Evolutionary conservation across 2,329 filamentous ascomycete species (phyloP).

Genomic region (Ceratocystis albifundus): DNA sequence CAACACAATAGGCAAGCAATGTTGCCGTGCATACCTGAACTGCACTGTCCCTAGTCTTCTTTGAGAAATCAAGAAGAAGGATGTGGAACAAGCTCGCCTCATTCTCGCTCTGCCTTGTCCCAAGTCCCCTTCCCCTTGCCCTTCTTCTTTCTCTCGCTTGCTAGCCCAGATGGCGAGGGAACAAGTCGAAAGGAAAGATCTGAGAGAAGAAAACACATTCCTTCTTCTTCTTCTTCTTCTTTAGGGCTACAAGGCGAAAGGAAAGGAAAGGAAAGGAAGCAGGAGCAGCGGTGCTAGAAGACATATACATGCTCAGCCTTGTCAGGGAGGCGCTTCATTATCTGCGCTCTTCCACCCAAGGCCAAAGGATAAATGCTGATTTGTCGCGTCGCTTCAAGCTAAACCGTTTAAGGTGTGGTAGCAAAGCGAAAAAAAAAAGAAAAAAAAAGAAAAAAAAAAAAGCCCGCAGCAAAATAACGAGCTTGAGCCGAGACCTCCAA

Average conservation of each 20-base stretch:
- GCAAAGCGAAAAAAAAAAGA: no score
- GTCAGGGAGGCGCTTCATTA: no score
- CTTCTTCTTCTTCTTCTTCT: no score
- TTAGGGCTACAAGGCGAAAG: not conserved
- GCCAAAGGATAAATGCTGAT: no score
- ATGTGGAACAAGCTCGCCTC: not conserved
- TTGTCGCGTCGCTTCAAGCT: no score
- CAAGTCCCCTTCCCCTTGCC: not conserved
- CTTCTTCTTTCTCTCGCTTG: not conserved
- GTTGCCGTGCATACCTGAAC: not conserved
- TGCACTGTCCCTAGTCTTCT: not conserved
- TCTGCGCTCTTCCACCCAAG: no score
- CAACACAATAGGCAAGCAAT: not conserved
- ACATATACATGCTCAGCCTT: no score
- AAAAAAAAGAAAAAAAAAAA: no score
- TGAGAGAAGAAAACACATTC: not conserved
- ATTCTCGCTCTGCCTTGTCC: not conserved
- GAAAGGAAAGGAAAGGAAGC: not conserved
- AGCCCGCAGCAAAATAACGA: no score
- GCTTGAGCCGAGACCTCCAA: no score
- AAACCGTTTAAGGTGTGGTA: no score
- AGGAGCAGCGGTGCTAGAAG: not conserved
- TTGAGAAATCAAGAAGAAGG: not conserved
- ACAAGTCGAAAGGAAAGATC: not conserved
- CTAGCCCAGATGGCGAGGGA: not conserved